Base-by-base conservation (phyloP, 192 early-diverging fungal species). In the Oehlia diaphana region DNA sequence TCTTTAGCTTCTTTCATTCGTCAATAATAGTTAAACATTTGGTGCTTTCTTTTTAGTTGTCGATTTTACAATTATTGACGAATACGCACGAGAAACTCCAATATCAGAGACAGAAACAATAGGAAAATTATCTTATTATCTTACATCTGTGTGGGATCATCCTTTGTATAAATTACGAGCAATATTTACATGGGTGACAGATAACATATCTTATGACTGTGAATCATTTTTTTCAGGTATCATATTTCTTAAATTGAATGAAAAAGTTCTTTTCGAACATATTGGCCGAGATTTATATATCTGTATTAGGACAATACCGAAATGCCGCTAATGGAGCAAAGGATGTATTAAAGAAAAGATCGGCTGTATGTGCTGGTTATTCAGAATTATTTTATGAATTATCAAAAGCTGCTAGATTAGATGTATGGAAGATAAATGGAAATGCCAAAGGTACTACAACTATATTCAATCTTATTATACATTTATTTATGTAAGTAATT, bases 361-460 rank as follows among this genome's bases (percentile, higher is more conserved):
- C 72, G 67, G 84, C 83, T 64, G 89, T 91, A 68, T 90, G 89
- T 68, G 89, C 86, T 65, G 89, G 90, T 33, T 91, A 91, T 80
- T 63, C 86, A 35, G 84, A 87, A 35, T 74, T 91, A 42, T 91
- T 87, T 79, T 58, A 87, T 72, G 87, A 84, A 19, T 82, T 91
- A n/a, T 85, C 87, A 19, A 74, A 79, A 72, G 84, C 83, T n/a
- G 82, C 89, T 47, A 81, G 77, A 19, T 78, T 90, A 14, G 23
- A 81, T 39, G 84, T 82, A 13, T 74, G 82, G 66, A 85, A 86
- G 69, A 77, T 90, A 21, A 82, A 77, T 65, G 90, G 90, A 35
- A 79, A 81, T 37, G 88, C 90, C 4, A 89, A 86, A 75, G 89
- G 87, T 72, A 83, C 81, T 14, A 82, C 0, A 16, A 2, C 39